These are phyloP conservation scores for Xylariaceae sp. DNA, from an alignment of 2,329 filamentous ascomycete genomes.

Conservation along the genomic window DNA sequence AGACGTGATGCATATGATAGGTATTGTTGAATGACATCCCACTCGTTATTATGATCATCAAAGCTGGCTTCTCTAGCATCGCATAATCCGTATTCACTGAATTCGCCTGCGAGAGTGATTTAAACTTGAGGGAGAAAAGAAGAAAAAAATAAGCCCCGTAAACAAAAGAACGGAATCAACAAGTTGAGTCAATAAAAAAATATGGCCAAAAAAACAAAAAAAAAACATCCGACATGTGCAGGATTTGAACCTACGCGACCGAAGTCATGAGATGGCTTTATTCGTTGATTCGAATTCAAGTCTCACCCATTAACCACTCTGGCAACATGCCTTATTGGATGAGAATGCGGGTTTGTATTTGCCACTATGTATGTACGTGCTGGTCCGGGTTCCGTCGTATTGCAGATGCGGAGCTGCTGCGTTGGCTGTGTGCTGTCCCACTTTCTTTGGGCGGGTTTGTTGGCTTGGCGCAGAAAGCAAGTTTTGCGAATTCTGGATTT, in stretches of 20 bases:
- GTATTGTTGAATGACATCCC: not conserved
- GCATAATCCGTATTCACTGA: no score
- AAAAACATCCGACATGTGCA: constrained; percentile 24
- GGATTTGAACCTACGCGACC: constrained; percentile 32
- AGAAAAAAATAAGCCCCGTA: not conserved
- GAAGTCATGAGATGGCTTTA: constrained; percentile 29
- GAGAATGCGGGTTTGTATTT: not conserved
- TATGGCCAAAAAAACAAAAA: constrained; percentile 2
- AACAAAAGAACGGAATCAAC: not conserved
- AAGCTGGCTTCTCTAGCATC: not conserved
- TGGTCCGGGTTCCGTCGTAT: not conserved
- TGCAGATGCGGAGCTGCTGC: not conserved
- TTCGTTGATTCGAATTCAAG: constrained; percentile 24
- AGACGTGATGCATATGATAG: not conserved
- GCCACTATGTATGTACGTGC: not conserved
- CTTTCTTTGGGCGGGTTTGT: no score
- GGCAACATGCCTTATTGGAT: constrained; percentile 23
- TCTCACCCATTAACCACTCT: constrained; percentile 33
- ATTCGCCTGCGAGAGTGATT: no score
- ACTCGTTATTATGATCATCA: not conserved
- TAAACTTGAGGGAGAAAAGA: not conserved
- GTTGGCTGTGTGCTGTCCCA: not conserved
- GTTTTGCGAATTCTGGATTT: no score
- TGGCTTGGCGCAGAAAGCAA: no score
- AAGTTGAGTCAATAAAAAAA: not conserved